These are phyloP conservation scores for Rhodotorula mucilaginosa DNA, from an alignment of 1,284 basidiomycete genomes.

Conservation along the genomic window DNA sequence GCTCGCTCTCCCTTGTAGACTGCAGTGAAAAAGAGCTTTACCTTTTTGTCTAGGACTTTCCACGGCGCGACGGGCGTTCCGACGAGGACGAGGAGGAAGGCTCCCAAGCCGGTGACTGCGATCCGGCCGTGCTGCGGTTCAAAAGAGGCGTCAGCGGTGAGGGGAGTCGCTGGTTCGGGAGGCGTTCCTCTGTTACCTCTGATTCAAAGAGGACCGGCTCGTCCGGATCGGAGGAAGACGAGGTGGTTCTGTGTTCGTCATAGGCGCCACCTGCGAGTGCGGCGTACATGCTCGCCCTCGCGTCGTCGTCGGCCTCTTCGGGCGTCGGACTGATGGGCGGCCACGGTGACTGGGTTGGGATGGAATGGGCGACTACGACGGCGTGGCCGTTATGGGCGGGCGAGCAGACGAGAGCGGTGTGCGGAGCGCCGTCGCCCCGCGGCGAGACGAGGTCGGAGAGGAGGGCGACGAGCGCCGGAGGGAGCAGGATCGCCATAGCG, in stretches of 20 bases:
- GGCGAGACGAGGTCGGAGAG: slow-evolving; percentile 20
- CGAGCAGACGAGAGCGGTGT: slow-evolving; percentile 32
- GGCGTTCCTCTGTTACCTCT: slow-evolving; percentile 10
- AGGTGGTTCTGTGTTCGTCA: slow-evolving; percentile 8
- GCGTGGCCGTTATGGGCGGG: slow-evolving; percentile 9
- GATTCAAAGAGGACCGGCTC: slow-evolving; percentile 31
- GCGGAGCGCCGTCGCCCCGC: slow-evolving; percentile 18
- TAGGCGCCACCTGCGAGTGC: slow-evolving; percentile 28
- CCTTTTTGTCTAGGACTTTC: slow-evolving; percentile 40
- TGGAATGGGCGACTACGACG: slow-evolving; percentile 21
- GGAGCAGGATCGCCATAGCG: slow-evolving; percentile 15
- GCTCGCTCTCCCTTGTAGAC: too few relatives aligned
- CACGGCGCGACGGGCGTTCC: slow-evolving; percentile 30
- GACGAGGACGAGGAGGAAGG: slow-evolving; percentile 36
- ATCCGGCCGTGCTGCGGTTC: slow-evolving; percentile 33
- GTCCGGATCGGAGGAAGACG: not conserved
- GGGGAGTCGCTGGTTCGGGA: too few relatives aligned
- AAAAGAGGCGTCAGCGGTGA: not conserved
- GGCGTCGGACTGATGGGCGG: not conserved
- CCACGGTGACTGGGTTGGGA: slow-evolving; percentile 10
- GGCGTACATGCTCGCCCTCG: slow-evolving; percentile 22
- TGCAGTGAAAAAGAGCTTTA: not conserved
- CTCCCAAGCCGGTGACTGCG: slow-evolving; percentile 4
- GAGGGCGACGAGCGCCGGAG: slow-evolving; percentile 15
- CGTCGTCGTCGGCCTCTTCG: slow-evolving; percentile 11